Evolutionary conservation across 495 filamentous ascomycete genomes (phyloP).

Genomic region (Hypoxylon crocopeplum): DNA sequence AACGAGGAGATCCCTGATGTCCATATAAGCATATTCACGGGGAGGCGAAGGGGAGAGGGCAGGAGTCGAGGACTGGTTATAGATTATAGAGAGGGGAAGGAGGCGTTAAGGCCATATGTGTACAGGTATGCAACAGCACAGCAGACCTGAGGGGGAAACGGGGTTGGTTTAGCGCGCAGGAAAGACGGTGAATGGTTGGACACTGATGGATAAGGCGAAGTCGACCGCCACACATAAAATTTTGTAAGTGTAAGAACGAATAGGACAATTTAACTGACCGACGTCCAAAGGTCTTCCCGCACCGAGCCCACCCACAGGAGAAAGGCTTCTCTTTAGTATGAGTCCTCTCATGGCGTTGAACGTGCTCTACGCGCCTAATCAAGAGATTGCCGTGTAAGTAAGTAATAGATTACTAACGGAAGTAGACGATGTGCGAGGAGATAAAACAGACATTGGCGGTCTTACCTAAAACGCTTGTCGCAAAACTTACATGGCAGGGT

Average conservation of each 20-base stretch:
- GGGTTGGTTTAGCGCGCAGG: constrained; percentile 31
- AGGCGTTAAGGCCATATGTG: constrained; percentile 28
- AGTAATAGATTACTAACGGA: constrained; percentile 46
- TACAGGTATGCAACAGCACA: constrained; percentile 9
- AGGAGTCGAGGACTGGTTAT: constrained; percentile 14
- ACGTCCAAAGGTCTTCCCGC: constrained; percentile 64
- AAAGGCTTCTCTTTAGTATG: constrained; percentile 69
- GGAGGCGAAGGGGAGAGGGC: constrained; percentile 17
- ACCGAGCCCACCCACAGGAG: constrained; percentile 58
- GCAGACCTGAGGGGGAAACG: constrained; percentile 15
- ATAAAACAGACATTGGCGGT: constrained; percentile 31
- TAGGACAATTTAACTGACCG: constrained; percentile 51
- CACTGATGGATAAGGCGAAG: constrained; percentile 27
- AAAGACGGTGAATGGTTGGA: constrained; percentile 36
- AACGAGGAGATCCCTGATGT: constrained; percentile 72
- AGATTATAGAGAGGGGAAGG: constrained; percentile 20
- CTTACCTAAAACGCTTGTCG: constrained; percentile 62
- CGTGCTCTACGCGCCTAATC: constrained; percentile 65
- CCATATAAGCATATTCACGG: constrained; percentile 56
- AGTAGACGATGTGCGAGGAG: constrained; percentile 45
- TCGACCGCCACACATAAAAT: constrained; percentile 27
- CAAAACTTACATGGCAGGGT: constrained; percentile 62
- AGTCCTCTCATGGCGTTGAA: constrained; percentile 66
- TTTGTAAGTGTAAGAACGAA: constrained; percentile 19
- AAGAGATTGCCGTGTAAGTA: constrained; percentile 38